phyloP scores from a whole-genome alignment of 1,284 basidiomycete species.

The Sanguinoderma infundibulare region DNA sequence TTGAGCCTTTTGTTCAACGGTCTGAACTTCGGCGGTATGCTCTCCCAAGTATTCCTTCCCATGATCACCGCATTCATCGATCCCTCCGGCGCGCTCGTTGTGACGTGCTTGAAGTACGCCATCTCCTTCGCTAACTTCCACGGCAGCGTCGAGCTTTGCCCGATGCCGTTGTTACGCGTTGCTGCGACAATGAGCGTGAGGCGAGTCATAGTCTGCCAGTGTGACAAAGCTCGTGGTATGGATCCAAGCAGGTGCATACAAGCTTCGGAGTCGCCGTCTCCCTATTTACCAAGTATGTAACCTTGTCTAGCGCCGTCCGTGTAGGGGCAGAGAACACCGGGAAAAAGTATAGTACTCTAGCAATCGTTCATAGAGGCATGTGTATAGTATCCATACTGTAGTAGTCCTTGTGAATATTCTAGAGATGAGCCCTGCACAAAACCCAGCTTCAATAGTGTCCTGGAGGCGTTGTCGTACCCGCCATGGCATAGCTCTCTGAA shows the following conservation, averaged over 20 bases:
- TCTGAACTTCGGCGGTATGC: slow-evolving; percentile 89
- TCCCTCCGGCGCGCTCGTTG: slow-evolving; percentile 61
- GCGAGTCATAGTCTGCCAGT: slow-evolving; percentile 41
- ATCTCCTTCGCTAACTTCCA: slow-evolving; percentile 93
- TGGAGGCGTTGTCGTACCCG: too few relatives aligned
- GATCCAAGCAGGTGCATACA: background rate
- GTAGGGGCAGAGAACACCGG: too few relatives aligned
- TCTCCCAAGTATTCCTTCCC: slow-evolving; percentile 98
- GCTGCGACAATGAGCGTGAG: slow-evolving; percentile 95
- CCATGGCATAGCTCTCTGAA: slow-evolving; percentile 1
- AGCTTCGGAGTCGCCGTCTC: too few relatives aligned
- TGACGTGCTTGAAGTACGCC: slow-evolving; percentile 90
- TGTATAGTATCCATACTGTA: too few relatives aligned
- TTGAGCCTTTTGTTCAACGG: slow-evolving; percentile 84
- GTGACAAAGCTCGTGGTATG: background rate
- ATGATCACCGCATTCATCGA: slow-evolving; percentile 86
- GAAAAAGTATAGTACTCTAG: too few relatives aligned
- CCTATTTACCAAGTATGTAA: too few relatives aligned
- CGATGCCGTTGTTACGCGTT: slow-evolving; percentile 89
- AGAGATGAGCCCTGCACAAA: too few relatives aligned
- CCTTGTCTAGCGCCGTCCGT: too few relatives aligned
- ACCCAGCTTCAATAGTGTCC: too few relatives aligned
- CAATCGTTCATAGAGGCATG: too few relatives aligned
- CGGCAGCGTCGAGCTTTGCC: slow-evolving; percentile 76
- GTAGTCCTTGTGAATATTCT: too few relatives aligned